A percentile compares a stretch with the other conserved stretches of the same genome.
Evolutionary conservation across 2,329 filamentous ascomycete species (phyloP).

Genomic region (Xylaria sp.): DNA sequence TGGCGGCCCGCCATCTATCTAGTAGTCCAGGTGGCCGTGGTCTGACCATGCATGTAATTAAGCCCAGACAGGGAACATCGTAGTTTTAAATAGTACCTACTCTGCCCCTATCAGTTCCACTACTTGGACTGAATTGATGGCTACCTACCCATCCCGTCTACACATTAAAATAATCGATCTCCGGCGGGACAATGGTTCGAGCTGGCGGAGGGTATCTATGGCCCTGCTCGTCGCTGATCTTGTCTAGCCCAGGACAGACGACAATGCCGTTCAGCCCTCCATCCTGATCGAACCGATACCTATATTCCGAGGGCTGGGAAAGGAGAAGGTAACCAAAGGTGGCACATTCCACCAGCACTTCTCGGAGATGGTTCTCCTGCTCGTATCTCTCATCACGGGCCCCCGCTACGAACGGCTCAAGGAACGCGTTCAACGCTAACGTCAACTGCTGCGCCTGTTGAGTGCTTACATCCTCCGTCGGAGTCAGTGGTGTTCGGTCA

Average conservation of each 20-base stretch:
- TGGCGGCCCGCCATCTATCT: too few relatives aligned
- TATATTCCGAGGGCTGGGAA: conserved; percentile 47
- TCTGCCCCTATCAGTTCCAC: background rate
- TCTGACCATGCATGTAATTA: too few relatives aligned
- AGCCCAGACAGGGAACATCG: too few relatives aligned
- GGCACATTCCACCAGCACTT: conserved; percentile 44
- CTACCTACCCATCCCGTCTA: background rate
- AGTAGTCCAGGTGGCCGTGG: too few relatives aligned
- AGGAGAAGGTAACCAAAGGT: conserved; percentile 46
- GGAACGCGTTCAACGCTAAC: conserved; percentile 38
- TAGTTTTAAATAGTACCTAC: background rate
- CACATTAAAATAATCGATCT: conserved; percentile 17
- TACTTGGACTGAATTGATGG: background rate
- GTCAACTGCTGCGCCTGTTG: conserved; percentile 39
- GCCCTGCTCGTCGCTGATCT: conserved; percentile 30
- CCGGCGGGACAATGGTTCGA: conserved; percentile 21
- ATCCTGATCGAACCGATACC: conserved; percentile 29
- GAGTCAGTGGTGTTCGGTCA: conserved; percentile 40
- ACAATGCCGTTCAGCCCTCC: conserved; percentile 20
- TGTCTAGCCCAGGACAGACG: conserved; percentile 30
- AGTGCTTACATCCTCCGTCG: conserved; percentile 33
- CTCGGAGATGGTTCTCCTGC: conserved; percentile 43
- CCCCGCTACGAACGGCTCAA: conserved; percentile 38
- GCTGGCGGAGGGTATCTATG: conserved; percentile 15
- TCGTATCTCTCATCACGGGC: conserved; percentile 33